phyloP scores from a whole-genome alignment of 495 filamentous ascomycete genomes.

The Penicillium turbatum region DNA sequence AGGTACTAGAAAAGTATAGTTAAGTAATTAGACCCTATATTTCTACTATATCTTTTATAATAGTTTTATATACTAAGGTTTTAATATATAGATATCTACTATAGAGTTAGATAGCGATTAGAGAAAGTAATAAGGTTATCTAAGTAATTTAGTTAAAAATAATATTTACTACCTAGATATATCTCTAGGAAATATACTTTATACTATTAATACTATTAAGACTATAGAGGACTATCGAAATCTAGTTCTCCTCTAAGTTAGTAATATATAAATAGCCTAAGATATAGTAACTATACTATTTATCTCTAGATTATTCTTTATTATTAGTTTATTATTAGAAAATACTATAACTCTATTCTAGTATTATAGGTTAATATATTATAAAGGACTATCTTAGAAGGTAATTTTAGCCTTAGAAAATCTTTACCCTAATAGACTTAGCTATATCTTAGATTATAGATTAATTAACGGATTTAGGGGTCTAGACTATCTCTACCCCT shows the following conservation, averaged over 20 bases:
- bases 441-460: conserved; percentile 14
- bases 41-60: conserved; percentile 22
- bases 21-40: conserved; percentile 6
- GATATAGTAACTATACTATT: conserved; percentile 19
- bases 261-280: conserved; percentile 12
- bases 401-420: conserved; percentile 14
- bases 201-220: conserved; percentile 15
- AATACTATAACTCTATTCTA: conserved; percentile 11
- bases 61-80: conserved; percentile 20
- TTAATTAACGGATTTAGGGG: conserved; percentile 11
- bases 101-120: conserved; percentile 20
- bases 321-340: conserved; percentile 4
- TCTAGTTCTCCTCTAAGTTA: conserved; percentile 15
- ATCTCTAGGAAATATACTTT: conserved; percentile 8
- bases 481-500: conserved; percentile 10
- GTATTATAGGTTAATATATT: conserved; percentile 18
- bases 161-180: conserved; percentile 17
- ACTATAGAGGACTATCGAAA: conserved; percentile 22
- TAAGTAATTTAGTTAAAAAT: not conserved
- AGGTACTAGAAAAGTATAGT: conserved; percentile 12
- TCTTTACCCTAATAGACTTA: conserved; percentile 12
- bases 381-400: conserved; percentile 12
- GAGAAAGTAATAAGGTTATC: conserved; percentile 10
- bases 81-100: conserved; percentile 23
- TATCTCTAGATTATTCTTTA: conserved; percentile 20